Evolutionary conservation across 2,329 filamentous ascomycete species (phyloP).

Genomic region (Blumeria hordei): DNA sequence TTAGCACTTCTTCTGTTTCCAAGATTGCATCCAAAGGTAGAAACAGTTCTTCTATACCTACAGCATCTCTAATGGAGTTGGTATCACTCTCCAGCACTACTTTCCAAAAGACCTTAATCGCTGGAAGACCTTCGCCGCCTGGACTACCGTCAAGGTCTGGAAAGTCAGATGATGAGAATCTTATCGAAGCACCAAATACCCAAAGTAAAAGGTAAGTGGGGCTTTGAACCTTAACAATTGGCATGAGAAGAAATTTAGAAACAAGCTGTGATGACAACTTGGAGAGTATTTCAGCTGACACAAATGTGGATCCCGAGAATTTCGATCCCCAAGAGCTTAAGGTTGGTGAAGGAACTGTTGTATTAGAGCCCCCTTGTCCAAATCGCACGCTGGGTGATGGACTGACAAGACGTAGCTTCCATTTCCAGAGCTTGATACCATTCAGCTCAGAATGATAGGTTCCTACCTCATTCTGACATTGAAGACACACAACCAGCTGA

Average conservation of each 20-base stretch:
- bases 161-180: conserved; percentile 2
- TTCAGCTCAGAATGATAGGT: neutral
- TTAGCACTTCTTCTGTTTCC: conserved; percentile 17
- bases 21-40: conserved; percentile 27
- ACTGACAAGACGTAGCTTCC: neutral
- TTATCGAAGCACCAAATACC: conserved; percentile 2
- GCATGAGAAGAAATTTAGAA: neutral
- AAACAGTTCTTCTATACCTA: conserved; percentile 27
- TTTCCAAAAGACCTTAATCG: conserved; percentile 13
- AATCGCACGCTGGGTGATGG: neutral
- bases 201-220: conserved; percentile 2
- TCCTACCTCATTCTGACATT: conserved; percentile 1
- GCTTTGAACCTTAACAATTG: neutral
- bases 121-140: conserved; percentile 2
- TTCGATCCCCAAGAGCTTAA: neutral
- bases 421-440: conserved; percentile 1
- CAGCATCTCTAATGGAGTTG: conserved; percentile 4
- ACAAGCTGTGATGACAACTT: conserved; percentile 1
- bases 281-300: neutral
- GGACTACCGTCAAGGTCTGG: neutral
- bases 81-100: conserved; percentile 1
- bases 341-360: neutral
- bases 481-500: neutral
- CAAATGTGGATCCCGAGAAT: neutral
- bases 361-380: neutral